Conservation (phyloP, 2,329 filamentous ascomycete species). For the Hirsutella minnesotensis region DNA sequence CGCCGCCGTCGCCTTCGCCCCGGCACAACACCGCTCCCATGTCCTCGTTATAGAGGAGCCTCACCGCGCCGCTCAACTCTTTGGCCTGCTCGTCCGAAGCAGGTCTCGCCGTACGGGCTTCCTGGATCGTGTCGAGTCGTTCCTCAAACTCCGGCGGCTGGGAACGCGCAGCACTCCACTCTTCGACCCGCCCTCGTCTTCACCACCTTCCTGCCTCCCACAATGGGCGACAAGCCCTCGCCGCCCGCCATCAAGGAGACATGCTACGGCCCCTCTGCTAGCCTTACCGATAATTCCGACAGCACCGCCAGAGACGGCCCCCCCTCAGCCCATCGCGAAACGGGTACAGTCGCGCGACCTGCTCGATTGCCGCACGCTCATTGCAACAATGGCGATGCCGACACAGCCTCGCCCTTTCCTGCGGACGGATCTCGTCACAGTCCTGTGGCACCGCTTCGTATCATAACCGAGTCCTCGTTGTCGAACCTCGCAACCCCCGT, state of each 20-base stretch:
- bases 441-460: conserved; percentile 17
- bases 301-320: background rate
- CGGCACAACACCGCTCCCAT: conserved; percentile 14
- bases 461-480: conserved; percentile 23
- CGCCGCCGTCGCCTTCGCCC: background rate
- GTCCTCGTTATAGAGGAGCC: conserved; percentile 20
- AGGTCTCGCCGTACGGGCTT: background rate
- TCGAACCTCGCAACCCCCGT: conserved; percentile 8
- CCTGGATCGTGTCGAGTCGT: background rate
- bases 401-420: background rate
- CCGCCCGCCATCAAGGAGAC: conserved; percentile 15
- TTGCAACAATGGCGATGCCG: background rate
- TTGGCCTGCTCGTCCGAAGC: background rate
- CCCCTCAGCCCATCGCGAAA: background rate
- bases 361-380: background rate
- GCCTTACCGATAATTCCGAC: background rate
- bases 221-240: conserved; percentile 19
- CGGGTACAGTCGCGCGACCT: background rate
- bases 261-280: conserved; percentile 8
- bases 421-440: background rate
- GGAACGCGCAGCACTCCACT: background rate
- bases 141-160: background rate
- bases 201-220: conserved; percentile 8
- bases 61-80: conserved; percentile 1
- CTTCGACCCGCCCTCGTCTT: background rate